Evolutionary conservation across 1,284 basidiomycete genomes (phyloP), one percentile per base, ranked within the genome.

Genomic region (Leccinum pallidistipes): DNA sequence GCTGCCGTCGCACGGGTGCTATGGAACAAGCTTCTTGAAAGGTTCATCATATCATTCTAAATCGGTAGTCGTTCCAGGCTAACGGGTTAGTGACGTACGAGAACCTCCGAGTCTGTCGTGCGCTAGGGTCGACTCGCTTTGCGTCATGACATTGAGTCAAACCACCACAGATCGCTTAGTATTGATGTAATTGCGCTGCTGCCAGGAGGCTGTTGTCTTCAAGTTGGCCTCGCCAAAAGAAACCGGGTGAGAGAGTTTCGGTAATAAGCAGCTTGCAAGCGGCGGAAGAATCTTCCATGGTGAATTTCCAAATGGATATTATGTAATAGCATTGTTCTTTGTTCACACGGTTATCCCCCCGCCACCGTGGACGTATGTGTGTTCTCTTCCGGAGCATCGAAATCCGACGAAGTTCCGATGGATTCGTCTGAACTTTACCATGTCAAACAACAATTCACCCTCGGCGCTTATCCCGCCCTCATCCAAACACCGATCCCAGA

Each of bases 341-440:
- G 16, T 38, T 38, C 38, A 9, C 38, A 38, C 38, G 38, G 36
- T 38, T 38, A 38, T 38, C 27, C 24, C 24, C 14, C 36, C 36
- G 6, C 27, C 27, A 7, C 27, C 29, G 29, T 38, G 36, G 36
- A 36, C 36, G 36, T 27, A 24, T 24, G 3, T 24, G 24, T 36
- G 1, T 32, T 32, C 11, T 34, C 18, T 45, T 12, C 5, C 10
- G 45, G 21, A 47, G 45, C 11, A 24, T 50, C 49, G 49, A 27
- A 50, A 27, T 27, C 16, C 14, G 18, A 92, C 10, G n/a, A 56
- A 92, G 24, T 24, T 24, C 24, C 10, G 27, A 56, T 94, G 91
- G 88, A 90, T 63, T 90, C 90, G n/a, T 85, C 90, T 60, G 85
- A 92, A 61, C 79, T 95, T 21, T 95, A 92, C 76, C 86, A 91